Evolutionary conservation across 1,284 basidiomycete species (phyloP), one percentile per base, ranked within the genome.

Genomic region (Irpex sp.): DNA sequence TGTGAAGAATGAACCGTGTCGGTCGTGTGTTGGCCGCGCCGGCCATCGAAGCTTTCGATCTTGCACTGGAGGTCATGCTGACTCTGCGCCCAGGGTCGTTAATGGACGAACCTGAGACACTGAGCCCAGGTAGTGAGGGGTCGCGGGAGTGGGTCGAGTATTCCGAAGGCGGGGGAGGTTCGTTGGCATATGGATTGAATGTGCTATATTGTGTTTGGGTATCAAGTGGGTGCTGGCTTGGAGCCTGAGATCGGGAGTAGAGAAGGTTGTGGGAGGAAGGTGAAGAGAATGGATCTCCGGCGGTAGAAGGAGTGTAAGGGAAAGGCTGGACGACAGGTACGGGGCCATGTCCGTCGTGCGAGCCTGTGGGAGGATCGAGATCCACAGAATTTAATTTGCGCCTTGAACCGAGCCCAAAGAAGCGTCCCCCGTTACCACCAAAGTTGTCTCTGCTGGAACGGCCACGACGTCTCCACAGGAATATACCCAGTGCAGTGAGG

Each of bases 1-100:
- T 89, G 68, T 93, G 90, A 8, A 92, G 65, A 63, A 92, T 80
- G 71, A 85, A 88, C 53, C 86, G 81, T 35, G 86, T 75, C 15
- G 70, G 49, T 61, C 75, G 77, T 67, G 84, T 79, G 19, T 67
- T 63, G 6, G 77, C 65, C 19, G 73, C 62, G 33, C 82, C 81
- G 21, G 83, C 81, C 76, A 81, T 78, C 1, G 78, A 77, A 13
- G 82, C 84, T 73, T 86, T 87, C 58, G 79, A 76, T 57, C 78
- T 79, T 54, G 77, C 75, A 53, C 77, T 73, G 0, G 83, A 79
- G 7, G 69, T 65, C 36, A 68, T 58, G 62, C 66, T 69, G 8
- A 51, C 17, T 6, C 57, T 64, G 35, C 53, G 59, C 39, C 47
- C 21, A 21, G 55, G 53, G 11, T 21, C 35, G 21, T 26, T 19